Evolutionary conservation across 495 filamentous ascomycete species (phyloP).

Genomic region (Aspergillus conjunctus): DNA sequence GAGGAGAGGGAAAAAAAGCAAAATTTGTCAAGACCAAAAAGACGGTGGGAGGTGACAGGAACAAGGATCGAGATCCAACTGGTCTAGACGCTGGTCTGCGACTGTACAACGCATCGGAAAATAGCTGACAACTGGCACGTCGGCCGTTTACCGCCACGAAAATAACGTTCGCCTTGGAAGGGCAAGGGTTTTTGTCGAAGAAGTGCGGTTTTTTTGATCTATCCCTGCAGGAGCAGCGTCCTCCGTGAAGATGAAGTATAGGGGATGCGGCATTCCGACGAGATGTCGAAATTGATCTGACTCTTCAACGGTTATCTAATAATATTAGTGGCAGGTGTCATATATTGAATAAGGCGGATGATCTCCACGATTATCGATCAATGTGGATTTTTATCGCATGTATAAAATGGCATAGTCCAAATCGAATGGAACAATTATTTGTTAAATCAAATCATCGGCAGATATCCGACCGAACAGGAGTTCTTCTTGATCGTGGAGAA

Average conservation of each 20-base stretch:
- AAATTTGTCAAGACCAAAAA: not conserved
- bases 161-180: not conserved
- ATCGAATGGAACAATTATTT: no score
- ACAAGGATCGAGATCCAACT: not conserved
- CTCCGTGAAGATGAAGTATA: no score
- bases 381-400: not conserved
- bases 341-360: not conserved
- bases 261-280: no score
- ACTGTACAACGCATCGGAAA: constrained; percentile 5
- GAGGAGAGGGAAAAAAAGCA: not conserved
- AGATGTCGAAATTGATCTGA: no score
- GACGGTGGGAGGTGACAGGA: not conserved
- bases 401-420: not conserved
- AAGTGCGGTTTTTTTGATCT: not conserved
- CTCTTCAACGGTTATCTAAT: no score
- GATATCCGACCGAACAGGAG: no score
- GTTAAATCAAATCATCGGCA: no score
- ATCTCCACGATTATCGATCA: not conserved
- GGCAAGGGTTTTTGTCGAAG: not conserved
- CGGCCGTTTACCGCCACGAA: not conserved
- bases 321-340: not conserved
- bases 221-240: not conserved
- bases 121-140: constrained; percentile 7
- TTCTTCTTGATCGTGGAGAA: no score
- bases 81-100: constrained; percentile 4